Evolutionary conservation across 2,329 filamentous ascomycete species (phyloP), one percentile per base, ranked within the genome.

Genomic region (Cadophora luteo-olivacea): DNA sequence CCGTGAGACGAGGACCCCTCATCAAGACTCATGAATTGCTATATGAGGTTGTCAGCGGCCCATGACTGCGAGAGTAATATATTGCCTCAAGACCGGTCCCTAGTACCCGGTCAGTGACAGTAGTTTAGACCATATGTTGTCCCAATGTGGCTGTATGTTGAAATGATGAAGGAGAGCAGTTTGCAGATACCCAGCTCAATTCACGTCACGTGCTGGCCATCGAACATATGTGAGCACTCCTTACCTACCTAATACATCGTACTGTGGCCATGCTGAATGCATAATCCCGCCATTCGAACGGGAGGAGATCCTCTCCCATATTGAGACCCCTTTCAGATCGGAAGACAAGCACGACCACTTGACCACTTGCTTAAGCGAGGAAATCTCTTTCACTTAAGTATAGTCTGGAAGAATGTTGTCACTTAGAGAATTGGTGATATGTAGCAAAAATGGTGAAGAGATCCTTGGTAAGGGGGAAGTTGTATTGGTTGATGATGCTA

Each of bases 1-100:
- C 57, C 57, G 33, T 60, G n/a, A 12, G 55, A 58, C 12, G 33
- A 14, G n/a, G n/a, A 49, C n/a, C 45, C 45, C n/a, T 49, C 45
- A 9, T 49, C 19, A 22, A 24, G 29, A 33, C 24, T 55, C 29
- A 55, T 55, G 25, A 55, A 33, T 55, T 29, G 52, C 16, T 4
- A 55, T 4, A 55, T 55, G 29, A 55, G 29, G 25, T 29, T 32
- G 16, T 25, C 45, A 49, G 7, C 52, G 52, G 52, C 52, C 52
- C 52, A 33, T 25, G 12, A 55, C 29, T 55, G 29, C 52, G 25
- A 55, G 5, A 25, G 16, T 25, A 16, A 29, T 29, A 19, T 29
- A 54, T 29, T 54, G 4, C 51, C 12, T 32, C 25, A 33, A 33
- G 52, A 33, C 24, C 52, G 14, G 14, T 55, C 29, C 14, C 52